Evolutionary conservation across 495 filamentous ascomycete genomes (phyloP), one percentile per base, ranked within the genome.

Genomic region (Chaetomium fimeti): DNA sequence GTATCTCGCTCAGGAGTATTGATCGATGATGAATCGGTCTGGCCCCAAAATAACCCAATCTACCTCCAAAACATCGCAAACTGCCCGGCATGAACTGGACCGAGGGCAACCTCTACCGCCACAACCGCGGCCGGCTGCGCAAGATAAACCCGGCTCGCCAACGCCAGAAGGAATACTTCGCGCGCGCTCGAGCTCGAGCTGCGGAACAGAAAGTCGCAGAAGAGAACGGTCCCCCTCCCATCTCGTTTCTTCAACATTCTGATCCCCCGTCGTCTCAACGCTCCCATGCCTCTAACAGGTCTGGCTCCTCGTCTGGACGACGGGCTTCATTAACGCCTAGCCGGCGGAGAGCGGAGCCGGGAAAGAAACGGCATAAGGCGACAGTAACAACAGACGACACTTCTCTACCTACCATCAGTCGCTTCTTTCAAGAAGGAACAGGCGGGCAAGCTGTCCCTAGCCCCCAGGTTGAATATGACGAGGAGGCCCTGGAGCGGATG

Each of bases 41-140:
- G 52, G 2, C 20, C 0, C 16, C 11, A 25, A 16, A 18, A 18
- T 28, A 52, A 15, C 24, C 3, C 25, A 13, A 59, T 15, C 9
- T n/a, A 55, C 18, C 32, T 38, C 28, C 16, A 16, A 53, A 9
- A 25, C 49, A 43, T n/a, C 29, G 1, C 32, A 36, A 9, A 9
- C 32, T 36, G 8, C 32, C 32, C 57, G 63, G 18, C 36, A 81
- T 81, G 79, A 81, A 81, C 64, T 81, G 78, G 78, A 80, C 76
- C 22, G 79, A 78, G 64, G 75, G 75, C 40, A 77, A 68, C 12
- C 70, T 80, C n/a, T 68, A 77, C 25, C 77, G 75, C 60, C 66
- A 72, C 64, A 72, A 68, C 16, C 76, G 72, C 24, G 68, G 72
- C 12, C 67, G 64, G 22, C 61, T 75, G 59, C 71, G 72, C 22